Base-by-base conservation (phyloP, 306 rosid species). In the Castanea sativa region DNA sequence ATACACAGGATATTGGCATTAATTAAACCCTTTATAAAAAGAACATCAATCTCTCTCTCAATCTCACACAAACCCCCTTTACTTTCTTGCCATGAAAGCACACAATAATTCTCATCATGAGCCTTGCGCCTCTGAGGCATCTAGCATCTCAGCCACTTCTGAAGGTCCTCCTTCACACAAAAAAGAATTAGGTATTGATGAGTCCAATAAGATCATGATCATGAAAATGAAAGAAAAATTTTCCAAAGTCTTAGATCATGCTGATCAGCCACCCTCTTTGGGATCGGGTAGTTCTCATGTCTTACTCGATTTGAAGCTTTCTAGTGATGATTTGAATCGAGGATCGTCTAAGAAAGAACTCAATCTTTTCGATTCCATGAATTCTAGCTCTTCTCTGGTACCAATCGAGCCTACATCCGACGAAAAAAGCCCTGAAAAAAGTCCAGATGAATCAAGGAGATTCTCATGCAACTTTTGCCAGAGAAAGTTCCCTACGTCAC, bases 401-500 rank as follows among this genome's bases (percentile, higher is more conserved):
- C 16, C 4, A 18, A 69, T 10, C 1, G 79, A 75, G 18, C 5
- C 58, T 13, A 57, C 10, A 1, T 58, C 71, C 6, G 71, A 78
- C 5, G 79, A 78, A 1, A 71, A 84, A 12, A 7, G 49, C 1
- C 57, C 43, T 10, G 80, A 82, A 5, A 79, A 84, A 4, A 52
- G n/a, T 0, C 52, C 67, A 2, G 68, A 41, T 8, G 45, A 38
- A 23, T 14, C 80, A 20, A 91, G 75, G 83, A 82, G 82, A 45
- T 91, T 87, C 67, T 87, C 89, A 0, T 93, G 98, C 84, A 86
- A 75, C 65, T 93, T 88, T 20, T 93, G 98, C 73, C 88, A 85
- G 81, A 87, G 94, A 51, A 82, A 85, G 55, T 93, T 93, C 80
- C 87, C 93, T 2, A 86, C 98, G 1, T 90, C 97, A 1, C 98